A percentile compares a stretch with the other conserved stretches of the same genome.
Evolutionary conservation across 1,139 yeast species (phyloP).

Genomic region (Yamadazyma taylorii): DNA sequence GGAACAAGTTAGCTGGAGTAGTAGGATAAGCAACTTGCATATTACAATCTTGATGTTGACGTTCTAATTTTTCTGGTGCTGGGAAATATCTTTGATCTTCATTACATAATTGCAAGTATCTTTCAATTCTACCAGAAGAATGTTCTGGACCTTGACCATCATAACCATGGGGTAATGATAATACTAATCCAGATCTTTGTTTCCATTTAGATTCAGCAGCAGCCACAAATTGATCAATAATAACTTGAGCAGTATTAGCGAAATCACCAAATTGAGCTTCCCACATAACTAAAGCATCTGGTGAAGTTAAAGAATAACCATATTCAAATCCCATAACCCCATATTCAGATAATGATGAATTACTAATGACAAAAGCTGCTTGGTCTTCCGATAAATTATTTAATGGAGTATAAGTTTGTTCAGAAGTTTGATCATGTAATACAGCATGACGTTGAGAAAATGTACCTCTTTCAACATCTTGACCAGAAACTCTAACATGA

Average conservation of each 20-base stretch:
- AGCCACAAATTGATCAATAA: conserved; percentile 93
- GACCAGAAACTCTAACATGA: conserved; percentile 97
- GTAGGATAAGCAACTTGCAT: conserved; percentile 98
- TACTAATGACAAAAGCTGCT: conserved; percentile 84
- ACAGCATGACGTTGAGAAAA: conserved; percentile 99
- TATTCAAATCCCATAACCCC: conserved; percentile 99
- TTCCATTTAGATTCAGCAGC: conserved; percentile 99
- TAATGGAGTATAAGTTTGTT: conserved; percentile 80
- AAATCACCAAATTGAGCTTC: conserved; percentile 99
- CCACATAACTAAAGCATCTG: conserved; percentile 96
- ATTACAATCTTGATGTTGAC: conserved; percentile 99
- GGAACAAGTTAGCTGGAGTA: conserved; percentile 97
- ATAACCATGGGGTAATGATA: conserved; percentile 98
- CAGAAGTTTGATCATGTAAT: conserved; percentile 91
- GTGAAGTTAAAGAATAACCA: conserved; percentile 96
- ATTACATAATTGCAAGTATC: conserved; percentile 93
- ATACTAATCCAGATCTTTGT: conserved; percentile 94
- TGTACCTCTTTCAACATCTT: conserved; percentile 99
- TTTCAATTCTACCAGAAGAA: conserved; percentile 95
- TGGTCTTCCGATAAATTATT: conserved; percentile 76
- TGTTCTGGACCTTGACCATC: conserved; percentile 99
- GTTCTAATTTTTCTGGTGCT: conserved; percentile 77
- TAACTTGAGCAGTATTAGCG: conserved; percentile 98
- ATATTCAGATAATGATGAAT: conserved; percentile 97
- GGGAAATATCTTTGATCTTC: conserved; percentile 98